Percentiles rank a stretch among this genome's conserved stretches.
These are phyloP conservation scores for Drechslera avenae DNA, from an alignment of 2,329 filamentous ascomycete genomes.

Conservation along the genomic window DNA sequence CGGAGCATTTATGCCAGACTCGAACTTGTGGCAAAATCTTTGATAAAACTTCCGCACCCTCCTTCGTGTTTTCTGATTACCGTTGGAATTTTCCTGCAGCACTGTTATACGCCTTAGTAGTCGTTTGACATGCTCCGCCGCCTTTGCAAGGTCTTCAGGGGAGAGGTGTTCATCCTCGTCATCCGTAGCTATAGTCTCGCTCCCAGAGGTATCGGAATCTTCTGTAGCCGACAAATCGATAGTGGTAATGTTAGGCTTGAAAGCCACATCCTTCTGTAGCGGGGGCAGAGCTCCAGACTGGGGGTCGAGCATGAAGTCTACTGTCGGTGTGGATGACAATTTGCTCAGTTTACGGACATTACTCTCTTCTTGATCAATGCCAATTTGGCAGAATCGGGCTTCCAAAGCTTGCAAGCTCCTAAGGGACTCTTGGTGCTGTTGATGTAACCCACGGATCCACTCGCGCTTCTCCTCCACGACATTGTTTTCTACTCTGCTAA, in stretches of 20 bases:
- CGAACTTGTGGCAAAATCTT: conserved; percentile 33
- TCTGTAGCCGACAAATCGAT: neutral
- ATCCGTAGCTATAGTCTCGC: conserved; percentile 24
- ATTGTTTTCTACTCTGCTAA: conserved; percentile 22
- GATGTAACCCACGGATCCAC: conserved; percentile 34
- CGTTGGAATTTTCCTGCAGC: conserved; percentile 23
- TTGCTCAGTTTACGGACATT: conserved; percentile 14
- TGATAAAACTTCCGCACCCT: conserved; percentile 31
- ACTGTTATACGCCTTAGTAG: conserved; percentile 25
- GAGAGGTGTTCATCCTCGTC: conserved; percentile 28
- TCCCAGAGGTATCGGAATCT: conserved; percentile 26
- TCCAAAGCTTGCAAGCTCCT: conserved; percentile 29
- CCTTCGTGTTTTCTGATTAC: neutral
- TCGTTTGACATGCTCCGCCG: conserved; percentile 28
- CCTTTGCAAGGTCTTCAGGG: conserved; percentile 27
- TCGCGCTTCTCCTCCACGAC: conserved; percentile 28
- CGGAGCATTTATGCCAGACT: conserved; percentile 10
- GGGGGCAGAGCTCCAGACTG: neutral
- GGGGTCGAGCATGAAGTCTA: conserved; percentile 18
- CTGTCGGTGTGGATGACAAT: conserved; percentile 19
- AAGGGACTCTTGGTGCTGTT: conserved; percentile 34
- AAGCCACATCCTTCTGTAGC: neutral
- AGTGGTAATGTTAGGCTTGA: neutral
- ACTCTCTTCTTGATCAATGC: conserved; percentile 23
- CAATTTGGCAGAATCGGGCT: conserved; percentile 20